Conservation (phyloP, 2,329 filamentous ascomycete species). For the Cladosporium oxysporum region DNA sequence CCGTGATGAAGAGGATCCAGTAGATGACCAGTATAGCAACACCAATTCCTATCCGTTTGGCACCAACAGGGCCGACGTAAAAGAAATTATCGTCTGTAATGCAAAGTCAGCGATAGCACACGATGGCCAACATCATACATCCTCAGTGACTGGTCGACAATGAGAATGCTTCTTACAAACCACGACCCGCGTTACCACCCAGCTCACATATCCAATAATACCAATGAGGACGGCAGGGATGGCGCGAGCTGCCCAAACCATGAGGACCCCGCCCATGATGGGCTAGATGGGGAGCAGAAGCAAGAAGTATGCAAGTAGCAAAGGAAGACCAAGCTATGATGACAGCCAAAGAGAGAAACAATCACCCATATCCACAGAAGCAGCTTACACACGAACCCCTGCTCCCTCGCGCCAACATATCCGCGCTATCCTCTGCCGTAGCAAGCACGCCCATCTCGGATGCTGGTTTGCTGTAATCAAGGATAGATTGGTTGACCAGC, state of each 20-base stretch:
- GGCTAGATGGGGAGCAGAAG: background rate
- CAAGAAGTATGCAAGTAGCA: no score
- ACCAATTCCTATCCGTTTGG: slow-evolving; percentile 1
- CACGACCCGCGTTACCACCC: slow-evolving; percentile 6
- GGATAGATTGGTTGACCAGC: no score
- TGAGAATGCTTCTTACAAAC: background rate
- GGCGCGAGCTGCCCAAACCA: slow-evolving; percentile 3
- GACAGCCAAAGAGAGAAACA: no score
- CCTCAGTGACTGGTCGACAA: background rate
- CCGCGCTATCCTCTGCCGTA: no score
- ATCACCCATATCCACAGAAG: no score
- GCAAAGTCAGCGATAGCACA: no score
- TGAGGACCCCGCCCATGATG: background rate
- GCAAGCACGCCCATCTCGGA: no score
- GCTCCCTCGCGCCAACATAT: no score
- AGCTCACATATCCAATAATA: slow-evolving; percentile 18
- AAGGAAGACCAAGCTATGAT: no score
- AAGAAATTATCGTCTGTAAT: background rate
- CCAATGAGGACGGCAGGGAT: slow-evolving; percentile 7
- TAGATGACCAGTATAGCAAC: slow-evolving; percentile 13
- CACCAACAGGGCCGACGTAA: background rate
- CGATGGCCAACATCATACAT: no score
- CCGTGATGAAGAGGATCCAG: slow-evolving; percentile 14
- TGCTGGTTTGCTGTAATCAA: no score
- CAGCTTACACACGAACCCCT: no score